Base-by-base conservation (phyloP, 768 basidiomycete species). In the Kwoniella pini region DNA sequence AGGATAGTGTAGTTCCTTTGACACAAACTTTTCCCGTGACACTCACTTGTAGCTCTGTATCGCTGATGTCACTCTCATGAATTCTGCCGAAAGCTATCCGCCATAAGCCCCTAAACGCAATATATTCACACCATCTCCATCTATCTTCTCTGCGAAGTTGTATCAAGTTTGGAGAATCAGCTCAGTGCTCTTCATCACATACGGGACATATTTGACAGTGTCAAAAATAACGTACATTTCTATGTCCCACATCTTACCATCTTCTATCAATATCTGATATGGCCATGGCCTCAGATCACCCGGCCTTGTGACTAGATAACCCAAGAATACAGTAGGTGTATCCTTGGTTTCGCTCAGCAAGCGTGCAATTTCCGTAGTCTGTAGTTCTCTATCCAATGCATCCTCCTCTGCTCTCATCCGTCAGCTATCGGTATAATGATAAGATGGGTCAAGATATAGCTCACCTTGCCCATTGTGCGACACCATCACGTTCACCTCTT, bases 401-500 rank as follows among this genome's bases (percentile, higher is more conserved):
- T 92, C 90, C 74, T 93, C 89, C 83, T 94, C 91, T 90, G 72
- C 22, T 54, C 17, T 7, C 39, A 21, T 17, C 7, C 2, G 12
- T 38, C 30, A 42, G 43, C 28, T 48, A 17, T 44, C 21, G 24
- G 4, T 3, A 30, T 28, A 26, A 30, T n/a, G n/a, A n/a, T n/a
- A n/a, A n/a, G 26, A 26, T 28, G 26, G 13, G n/a, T n/a, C n/a
- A n/a, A 48, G 11, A 15, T 17, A 0, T 27, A 6, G 58, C 75
- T 53, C 62, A 88, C 89, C 89, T 83, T 95, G 92, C 5, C 92
- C 92, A 72, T 95, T 94, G 67, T 95, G 92, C 0, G 90, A 83
- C 10, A 94, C 88, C n/a, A 94, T 81, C 0, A 93, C 90, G 4
- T 86, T 87, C 17, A 93, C 84, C 52, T 84, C 82, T 0, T 86